A percentile compares a stretch with the other conserved stretches of the same genome.
Evolutionary conservation across 2,329 filamentous ascomycete genomes (phyloP).

Genomic region (Massarina eburnea): DNA sequence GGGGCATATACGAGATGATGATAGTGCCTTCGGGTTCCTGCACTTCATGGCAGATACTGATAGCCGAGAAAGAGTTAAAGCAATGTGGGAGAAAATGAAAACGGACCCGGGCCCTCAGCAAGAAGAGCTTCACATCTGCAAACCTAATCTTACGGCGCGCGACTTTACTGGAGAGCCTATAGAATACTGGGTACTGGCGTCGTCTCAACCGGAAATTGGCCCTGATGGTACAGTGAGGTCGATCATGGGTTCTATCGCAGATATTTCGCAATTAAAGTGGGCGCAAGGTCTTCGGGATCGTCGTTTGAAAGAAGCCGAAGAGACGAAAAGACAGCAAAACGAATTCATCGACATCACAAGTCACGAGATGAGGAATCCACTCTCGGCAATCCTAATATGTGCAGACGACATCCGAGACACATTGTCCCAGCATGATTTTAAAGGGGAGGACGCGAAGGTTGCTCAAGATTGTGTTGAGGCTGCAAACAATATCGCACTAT

Average conservation of each 20-base stretch:
- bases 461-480: conserved; percentile 32
- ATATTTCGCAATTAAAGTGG: conserved; percentile 40
- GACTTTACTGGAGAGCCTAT: conserved; percentile 44
- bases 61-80: conserved; percentile 33
- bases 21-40: conserved; percentile 48
- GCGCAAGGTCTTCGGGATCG: conserved; percentile 36
- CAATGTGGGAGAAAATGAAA: conserved; percentile 45
- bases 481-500: conserved; percentile 45
- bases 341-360: conserved; percentile 42
- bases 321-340: conserved; percentile 37
- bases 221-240: conserved; percentile 26
- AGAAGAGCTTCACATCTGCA: conserved; percentile 48
- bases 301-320: conserved; percentile 31
- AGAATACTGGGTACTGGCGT: conserved; percentile 49
- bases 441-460: conserved; percentile 13
- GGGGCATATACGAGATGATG: conserved; percentile 42
- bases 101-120: conserved; percentile 41
- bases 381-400: conserved; percentile 37
- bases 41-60: conserved; percentile 41
- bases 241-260: conserved; percentile 34
- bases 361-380: conserved; percentile 40
- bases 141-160: conserved; percentile 30
- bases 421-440: conserved; percentile 22
- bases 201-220: conserved; percentile 29
- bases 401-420: conserved; percentile 36